These are phyloP conservation scores for Ophiosphaerella herpotricha DNA, from an alignment of 2,329 filamentous ascomycete genomes.

Conservation along the genomic window DNA sequence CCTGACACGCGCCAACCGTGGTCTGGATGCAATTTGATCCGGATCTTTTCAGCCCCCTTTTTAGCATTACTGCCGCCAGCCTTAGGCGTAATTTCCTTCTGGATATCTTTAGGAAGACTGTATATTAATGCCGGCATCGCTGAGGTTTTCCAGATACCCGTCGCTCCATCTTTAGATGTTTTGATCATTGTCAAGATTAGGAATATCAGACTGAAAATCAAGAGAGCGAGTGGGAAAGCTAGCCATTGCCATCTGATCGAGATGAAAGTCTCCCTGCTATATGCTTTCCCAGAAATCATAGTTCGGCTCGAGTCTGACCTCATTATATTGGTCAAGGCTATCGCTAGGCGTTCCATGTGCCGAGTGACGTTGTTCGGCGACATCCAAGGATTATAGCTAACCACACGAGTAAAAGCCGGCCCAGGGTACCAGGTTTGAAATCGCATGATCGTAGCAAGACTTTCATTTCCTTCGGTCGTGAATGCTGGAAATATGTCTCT, in stretches of 20 bases:
- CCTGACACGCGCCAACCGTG: constrained; percentile 22
- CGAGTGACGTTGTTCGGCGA: constrained; percentile 25
- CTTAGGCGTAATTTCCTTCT: constrained; percentile 9
- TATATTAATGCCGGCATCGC: constrained; percentile 36
- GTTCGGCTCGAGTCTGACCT: constrained; percentile 10
- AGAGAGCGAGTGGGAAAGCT: constrained; percentile 24
- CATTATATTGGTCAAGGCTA: constrained; percentile 23
- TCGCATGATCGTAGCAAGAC: background rate
- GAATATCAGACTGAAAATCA: constrained; percentile 27
- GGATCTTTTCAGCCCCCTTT: constrained; percentile 2
- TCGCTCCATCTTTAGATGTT: constrained; percentile 15
- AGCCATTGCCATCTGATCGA: constrained; percentile 32
- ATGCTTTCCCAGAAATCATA: constrained; percentile 13
- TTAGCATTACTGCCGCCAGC: background rate
- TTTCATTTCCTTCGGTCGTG: constrained; percentile 3
- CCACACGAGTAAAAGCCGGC: background rate
- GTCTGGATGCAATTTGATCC: constrained; percentile 13
- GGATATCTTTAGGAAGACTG: constrained; percentile 25
- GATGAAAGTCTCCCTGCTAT: constrained; percentile 13
- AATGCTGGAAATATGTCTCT: constrained; percentile 17
- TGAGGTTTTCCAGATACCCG: constrained; percentile 38
- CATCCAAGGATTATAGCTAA: constrained; percentile 12
- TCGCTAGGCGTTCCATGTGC: constrained; percentile 23
- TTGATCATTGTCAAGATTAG: constrained; percentile 28
- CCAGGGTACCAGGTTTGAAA: background rate